Base-by-base conservation (phyloP, 2,329 filamentous ascomycete species). In the Bipolaris bicolor region DNA sequence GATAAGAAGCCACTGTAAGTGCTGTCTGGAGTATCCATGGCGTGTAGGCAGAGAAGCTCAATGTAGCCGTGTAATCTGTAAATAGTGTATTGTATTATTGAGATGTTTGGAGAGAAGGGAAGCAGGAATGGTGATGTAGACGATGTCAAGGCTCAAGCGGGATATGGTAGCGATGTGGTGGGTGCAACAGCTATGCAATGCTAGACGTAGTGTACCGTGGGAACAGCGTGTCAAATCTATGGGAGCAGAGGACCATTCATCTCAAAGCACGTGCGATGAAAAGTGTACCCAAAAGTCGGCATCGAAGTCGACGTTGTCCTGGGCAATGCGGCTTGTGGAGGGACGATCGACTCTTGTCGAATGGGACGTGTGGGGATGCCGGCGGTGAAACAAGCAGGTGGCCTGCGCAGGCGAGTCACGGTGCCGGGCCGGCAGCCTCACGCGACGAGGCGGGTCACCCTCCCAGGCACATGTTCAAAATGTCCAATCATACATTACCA, bases 1-100 rank as follows among this genome's bases (percentile, higher is more conserved):
- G 61, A 60, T 18, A 68, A 58, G 39, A 69, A 62, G 36, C 57
- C 63, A 36, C 64, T 62, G 44, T 61, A 54, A 15, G 39, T 37
- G 47, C 44, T 50, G 16, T 56, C 40, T 10, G 47, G 31, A n/a
- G 24, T 41, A 13, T 11, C 9, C 55, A 58, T 58, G 2, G 13
- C 49, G 31, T 16, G n/a, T 24, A 10, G 37, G 20, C 41, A 39
- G 13, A 22, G 40, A 29, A 5, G 16, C 39, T 13, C 13, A 24
- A 22, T 24, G 15, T 4, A 20, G 20, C 33, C 37, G 33, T 9
- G 20, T 26, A 22, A 13, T 36, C 24, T 15, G 31, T 31, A 15
- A 22, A 24, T 48, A 20, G 33, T 24, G 3, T 6, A 6, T 13
- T 26, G 46, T 36, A 15, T 18, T 16, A 13, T 24, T 48, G 24